phyloP scores from a whole-genome alignment of 805 yeast species.

The Starmerella stigmatis region DNA sequence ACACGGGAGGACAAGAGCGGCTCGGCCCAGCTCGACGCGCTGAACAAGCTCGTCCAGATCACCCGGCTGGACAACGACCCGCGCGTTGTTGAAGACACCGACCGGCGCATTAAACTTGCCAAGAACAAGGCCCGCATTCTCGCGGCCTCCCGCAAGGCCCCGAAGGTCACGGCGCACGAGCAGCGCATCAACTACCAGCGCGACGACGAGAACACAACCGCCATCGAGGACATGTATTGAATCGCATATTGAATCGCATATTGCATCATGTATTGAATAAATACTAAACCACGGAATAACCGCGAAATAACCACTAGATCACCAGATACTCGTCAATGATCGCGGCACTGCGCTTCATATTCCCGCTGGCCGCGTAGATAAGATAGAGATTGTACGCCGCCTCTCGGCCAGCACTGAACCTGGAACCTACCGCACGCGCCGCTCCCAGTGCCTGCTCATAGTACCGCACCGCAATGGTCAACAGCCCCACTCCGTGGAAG shows the following conservation, averaged over 20 bases:
- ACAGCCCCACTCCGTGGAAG: conserved; percentile 73
- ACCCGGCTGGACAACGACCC: conserved; percentile 40
- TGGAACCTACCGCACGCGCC: conserved; percentile 21
- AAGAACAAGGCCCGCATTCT: conserved; percentile 53
- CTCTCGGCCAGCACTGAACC: conserved; percentile 55
- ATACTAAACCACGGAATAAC: conserved; percentile 24
- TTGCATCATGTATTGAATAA: background rate
- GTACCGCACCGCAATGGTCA: conserved; percentile 59
- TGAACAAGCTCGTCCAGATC: conserved; percentile 25
- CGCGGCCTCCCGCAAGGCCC: conserved; percentile 29
- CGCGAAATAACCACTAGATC: no score
- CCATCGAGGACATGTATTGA: conserved; percentile 29
- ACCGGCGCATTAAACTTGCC: conserved; percentile 42
- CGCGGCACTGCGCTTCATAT: conserved; percentile 49
- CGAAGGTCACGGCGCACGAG: conserved; percentile 30
- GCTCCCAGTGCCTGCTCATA: conserved; percentile 55
- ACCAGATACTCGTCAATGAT: conserved; percentile 58
- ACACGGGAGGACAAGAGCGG: conserved; percentile 12
- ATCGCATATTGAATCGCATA: no score
- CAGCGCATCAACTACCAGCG: conserved; percentile 30
- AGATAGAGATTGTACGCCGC: conserved; percentile 78
- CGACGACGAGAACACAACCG: conserved; percentile 24
- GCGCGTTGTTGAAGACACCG: conserved; percentile 46
- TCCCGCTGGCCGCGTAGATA: conserved; percentile 69
- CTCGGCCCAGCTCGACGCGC: conserved; percentile 2